These are phyloP conservation scores for Hypoxylon intermedium DNA, from an alignment of 495 filamentous ascomycete genomes.

Conservation along the genomic window DNA sequence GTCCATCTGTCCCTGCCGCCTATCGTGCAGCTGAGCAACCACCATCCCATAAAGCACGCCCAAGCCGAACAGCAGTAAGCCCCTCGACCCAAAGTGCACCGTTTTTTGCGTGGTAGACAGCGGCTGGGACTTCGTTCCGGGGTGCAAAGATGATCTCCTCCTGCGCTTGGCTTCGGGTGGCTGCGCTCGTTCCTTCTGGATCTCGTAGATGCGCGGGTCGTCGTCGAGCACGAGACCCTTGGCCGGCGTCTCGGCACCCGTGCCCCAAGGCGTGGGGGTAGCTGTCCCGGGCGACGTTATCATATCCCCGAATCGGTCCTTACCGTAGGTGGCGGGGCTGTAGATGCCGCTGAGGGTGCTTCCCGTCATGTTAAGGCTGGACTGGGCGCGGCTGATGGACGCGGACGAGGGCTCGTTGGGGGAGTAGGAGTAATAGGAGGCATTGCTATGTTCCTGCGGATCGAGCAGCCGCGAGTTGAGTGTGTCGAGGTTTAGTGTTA, in stretches of 20 bases:
- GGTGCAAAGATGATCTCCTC: slow-evolving; percentile 36
- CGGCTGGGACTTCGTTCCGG: slow-evolving; percentile 10
- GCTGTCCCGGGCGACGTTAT: neutral
- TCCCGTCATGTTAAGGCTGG: slow-evolving; percentile 84
- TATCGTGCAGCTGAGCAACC: slow-evolving; percentile 71
- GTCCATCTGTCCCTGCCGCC: slow-evolving; percentile 55
- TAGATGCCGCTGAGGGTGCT: slow-evolving; percentile 93
- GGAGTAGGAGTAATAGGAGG: slow-evolving; percentile 6
- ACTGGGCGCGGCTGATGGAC: slow-evolving; percentile 68
- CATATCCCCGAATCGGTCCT: slow-evolving; percentile 40
- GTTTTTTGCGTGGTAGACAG: slow-evolving; percentile 27
- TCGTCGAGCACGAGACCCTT: slow-evolving; percentile 33
- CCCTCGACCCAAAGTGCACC: slow-evolving; percentile 58
- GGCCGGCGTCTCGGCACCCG: slow-evolving; percentile 69
- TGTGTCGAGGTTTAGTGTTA: slow-evolving; percentile 37
- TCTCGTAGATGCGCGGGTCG: slow-evolving; percentile 35
- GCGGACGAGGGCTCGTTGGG: slow-evolving; percentile 27
- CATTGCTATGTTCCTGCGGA: slow-evolving; percentile 28
- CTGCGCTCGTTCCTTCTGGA: slow-evolving; percentile 36
- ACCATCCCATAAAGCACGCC: slow-evolving; percentile 86
- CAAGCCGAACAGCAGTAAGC: slow-evolving; percentile 74
- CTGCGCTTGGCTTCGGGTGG: slow-evolving; percentile 11
- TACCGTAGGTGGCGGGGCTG: slow-evolving; percentile 64
- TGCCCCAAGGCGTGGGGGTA: slow-evolving; percentile 66
- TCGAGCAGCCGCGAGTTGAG: slow-evolving; percentile 46